Percentiles rank a stretch among this genome's conserved stretches.
phyloP scores from a whole-genome alignment of 495 filamentous ascomycete species.

The Penicillium lividum region DNA sequence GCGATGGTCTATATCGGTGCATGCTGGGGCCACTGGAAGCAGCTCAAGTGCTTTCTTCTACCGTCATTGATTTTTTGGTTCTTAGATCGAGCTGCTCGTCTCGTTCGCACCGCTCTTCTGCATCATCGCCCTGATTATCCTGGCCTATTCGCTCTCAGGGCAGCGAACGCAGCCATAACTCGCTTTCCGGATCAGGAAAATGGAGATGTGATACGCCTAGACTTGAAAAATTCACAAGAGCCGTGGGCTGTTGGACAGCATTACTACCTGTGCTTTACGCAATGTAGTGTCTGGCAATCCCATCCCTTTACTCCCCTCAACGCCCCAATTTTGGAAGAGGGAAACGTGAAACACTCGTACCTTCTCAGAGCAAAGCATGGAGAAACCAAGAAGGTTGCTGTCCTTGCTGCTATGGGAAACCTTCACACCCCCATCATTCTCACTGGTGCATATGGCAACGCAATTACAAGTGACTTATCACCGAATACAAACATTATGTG shows the following conservation, averaged over 20 bases:
- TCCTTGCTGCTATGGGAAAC: not conserved
- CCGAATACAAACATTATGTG: slow-evolving; percentile 56
- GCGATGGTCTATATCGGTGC: slow-evolving; percentile 67
- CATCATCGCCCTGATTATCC: slow-evolving; percentile 48
- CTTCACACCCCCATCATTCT: not conserved
- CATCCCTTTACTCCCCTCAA: slow-evolving; percentile 66
- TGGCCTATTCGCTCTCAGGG: slow-evolving; percentile 37
- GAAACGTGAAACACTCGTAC: slow-evolving; percentile 56
- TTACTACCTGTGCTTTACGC: slow-evolving; percentile 63
- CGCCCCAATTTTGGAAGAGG: slow-evolving; percentile 36
- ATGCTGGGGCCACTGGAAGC: slow-evolving; percentile 67
- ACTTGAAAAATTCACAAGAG: slow-evolving; percentile 55
- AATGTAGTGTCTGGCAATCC: slow-evolving; percentile 62
- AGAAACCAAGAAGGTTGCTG: not conserved
- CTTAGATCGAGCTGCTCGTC: slow-evolving; percentile 53
- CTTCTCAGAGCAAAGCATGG: slow-evolving; percentile 54
- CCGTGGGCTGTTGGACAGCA: slow-evolving; percentile 65
- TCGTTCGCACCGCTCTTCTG: slow-evolving; percentile 51
- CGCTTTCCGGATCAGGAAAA: not conserved
- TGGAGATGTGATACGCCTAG: slow-evolving; percentile 34
- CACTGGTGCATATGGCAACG: not conserved
- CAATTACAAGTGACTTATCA: slow-evolving; percentile 14
- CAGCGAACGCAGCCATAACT: not conserved
- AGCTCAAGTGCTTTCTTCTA: slow-evolving; percentile 62
- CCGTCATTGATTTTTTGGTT: slow-evolving; percentile 58